Evolutionary conservation across 768 basidiomycete genomes (phyloP), one percentile per base, ranked within the genome.

Genomic region (Suillus bovinus): DNA sequence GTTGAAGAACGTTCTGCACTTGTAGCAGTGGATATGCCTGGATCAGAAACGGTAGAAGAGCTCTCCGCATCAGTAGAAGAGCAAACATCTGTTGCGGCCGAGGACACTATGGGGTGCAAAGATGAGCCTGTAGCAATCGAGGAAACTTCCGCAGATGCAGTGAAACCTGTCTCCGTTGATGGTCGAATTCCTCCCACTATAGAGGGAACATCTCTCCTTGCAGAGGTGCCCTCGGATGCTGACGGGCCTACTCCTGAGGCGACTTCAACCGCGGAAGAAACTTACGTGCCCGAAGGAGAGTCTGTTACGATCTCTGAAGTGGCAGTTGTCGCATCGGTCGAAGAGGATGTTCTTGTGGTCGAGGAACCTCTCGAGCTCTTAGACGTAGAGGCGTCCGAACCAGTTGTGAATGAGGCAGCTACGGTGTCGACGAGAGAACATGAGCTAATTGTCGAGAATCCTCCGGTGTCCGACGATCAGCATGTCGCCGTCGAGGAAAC

Each of bases 111-210:
- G 4, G 62, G 33, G 29, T 44, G 27, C 20, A 58, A 34, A 36
- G 66, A 61, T 17, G 31, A 55, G 47, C 8, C 41, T 16, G 59
- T 39, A 17, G 62, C 53, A 24, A 62, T 64, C 36, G 64, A 67
- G 53, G 24, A n/a, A 46, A 47, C 24, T 24, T n/a, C 16, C 11
- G 49, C 52, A 41, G 52, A 59, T 7, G 41, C 22, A 44, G 27
- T 27, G 44, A 16, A 54, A 24, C 39, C 47, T 24, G 33, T 50
- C 5, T 27, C 34, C 14, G 39, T 27, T 39, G 61, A 59, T 53
- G 46, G 24, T 34, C 14, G 24, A 24, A 24, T 31, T 31, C 29
- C 29, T 31, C 29, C 29, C 20, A n/a, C 17, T 20, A n/a, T 60
- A 53, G 64, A 63, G 8, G 59, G 63, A 33, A 50, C 57, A 11